Percentiles rank a stretch among this genome's conserved stretches.
phyloP scores from a whole-genome alignment of 2,329 filamentous ascomycete genomes.

The Penicillium crustosum region DNA sequence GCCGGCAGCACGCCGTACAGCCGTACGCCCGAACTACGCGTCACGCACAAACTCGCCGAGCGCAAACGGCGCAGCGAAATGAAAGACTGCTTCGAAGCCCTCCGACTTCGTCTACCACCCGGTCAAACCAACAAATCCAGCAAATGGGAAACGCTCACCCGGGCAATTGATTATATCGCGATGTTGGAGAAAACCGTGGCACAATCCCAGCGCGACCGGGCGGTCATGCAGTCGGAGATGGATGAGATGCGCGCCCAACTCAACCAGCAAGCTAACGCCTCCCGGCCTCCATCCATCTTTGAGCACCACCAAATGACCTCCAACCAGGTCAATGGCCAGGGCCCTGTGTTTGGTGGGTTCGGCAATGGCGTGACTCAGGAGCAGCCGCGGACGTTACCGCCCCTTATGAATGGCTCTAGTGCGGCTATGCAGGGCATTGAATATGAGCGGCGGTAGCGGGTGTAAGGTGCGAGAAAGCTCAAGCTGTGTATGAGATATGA shows the following conservation, averaged over 20 bases:
- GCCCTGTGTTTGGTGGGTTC: conserved; percentile 32
- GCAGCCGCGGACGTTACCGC: conserved; percentile 48
- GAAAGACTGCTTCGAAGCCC: conserved; percentile 52
- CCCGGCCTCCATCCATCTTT: conserved; percentile 34
- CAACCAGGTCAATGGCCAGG: conserved; percentile 37
- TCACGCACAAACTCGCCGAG: conserved; percentile 53
- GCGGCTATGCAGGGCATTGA: conserved; percentile 53
- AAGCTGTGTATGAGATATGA: conserved; percentile 27
- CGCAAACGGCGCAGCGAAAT: conserved; percentile 54
- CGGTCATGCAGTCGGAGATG: conserved; percentile 36
- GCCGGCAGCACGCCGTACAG: conserved; percentile 49
- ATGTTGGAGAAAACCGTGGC: conserved; percentile 44
- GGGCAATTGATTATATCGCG: conserved; percentile 51
- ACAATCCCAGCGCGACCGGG: conserved; percentile 41
- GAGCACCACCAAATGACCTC: conserved; percentile 38
- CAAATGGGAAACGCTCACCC: conserved; percentile 53
- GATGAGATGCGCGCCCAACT: conserved; percentile 44
- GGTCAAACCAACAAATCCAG: conserved; percentile 53
- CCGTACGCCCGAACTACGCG: conserved; percentile 50
- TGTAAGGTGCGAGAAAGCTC: neutral
- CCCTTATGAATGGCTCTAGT: conserved; percentile 46
- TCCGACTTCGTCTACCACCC: conserved; percentile 47
- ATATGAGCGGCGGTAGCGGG: conserved; percentile 45
- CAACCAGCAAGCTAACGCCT: conserved; percentile 36
- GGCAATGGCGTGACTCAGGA: conserved; percentile 38